Base-by-base conservation (phyloP, 768 basidiomycete genomes). In the Hypsizygus marmoreus region DNA sequence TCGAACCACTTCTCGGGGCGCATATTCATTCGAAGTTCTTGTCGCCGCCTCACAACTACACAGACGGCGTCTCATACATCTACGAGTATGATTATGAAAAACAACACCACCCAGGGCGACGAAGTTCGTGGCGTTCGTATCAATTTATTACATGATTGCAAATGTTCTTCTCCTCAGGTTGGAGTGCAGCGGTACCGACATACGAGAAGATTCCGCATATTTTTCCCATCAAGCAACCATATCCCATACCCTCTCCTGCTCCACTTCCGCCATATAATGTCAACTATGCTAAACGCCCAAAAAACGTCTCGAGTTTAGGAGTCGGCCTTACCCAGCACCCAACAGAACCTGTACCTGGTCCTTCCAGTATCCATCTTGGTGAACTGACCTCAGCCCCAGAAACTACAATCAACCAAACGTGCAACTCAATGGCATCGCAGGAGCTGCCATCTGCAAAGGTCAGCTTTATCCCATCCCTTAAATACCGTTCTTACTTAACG, bases 21-120 rank as follows among this genome's bases (percentile, higher is more conserved):
- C 66, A 70, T 17, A 33, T 46, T 6, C 60, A 61, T 25, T 47
- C 40, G 1, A 40, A 39, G 5, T 64, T 65, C 41, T 48, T 66
- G 8, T 25, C 16, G 8, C 38, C 40, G 4, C 42, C 31, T 19
- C 50, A 20, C 25, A 48, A 45, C 4, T 40, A 19, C 8, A 48
- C 49, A 7, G 26, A 40, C 2, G 42, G 40, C 5, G 45, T 54
- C 2, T 66, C 66, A 10, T 58, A 54, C 29, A 48, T 71, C 5
- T 71, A 71, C 22, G 65, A 68, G 38, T 71, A 66, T 30, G 55
- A 58, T 10, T 62, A 64, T 23, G 49, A 48, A 26, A 53, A 43
- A 1, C 59, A 56, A 23, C 54, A 60, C 19, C 51, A 64, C 40
- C 68, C 68, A 14, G 40, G 49, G 3, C 50, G 51, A 10, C 58